phyloP scores from a whole-genome alignment of 225 moss, liverwort and hornwort genomes.

The Sphagnum tenellum region DNA sequence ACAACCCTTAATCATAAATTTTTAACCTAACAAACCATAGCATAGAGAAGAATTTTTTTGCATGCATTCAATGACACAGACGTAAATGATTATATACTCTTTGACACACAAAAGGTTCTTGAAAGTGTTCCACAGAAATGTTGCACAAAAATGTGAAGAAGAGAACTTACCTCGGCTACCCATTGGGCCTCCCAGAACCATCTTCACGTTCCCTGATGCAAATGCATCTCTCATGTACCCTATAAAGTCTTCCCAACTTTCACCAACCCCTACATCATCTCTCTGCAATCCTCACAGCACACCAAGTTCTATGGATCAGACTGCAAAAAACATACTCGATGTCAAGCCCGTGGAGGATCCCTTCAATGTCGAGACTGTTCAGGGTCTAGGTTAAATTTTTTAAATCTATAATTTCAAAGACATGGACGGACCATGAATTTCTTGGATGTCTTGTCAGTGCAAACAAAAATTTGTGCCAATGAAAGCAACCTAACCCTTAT shows the following conservation, averaged over 20 bases:
- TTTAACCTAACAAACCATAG: not conserved
- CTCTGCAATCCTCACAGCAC: constrained; percentile 30
- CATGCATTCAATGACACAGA: not conserved
- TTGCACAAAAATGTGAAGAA: constrained; percentile 8
- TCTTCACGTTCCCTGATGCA: constrained; percentile 57
- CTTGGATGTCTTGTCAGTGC: too few relatives aligned
- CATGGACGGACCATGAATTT: too few relatives aligned
- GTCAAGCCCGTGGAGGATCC: not conserved
- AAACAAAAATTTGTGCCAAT: too few relatives aligned
- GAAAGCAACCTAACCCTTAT: too few relatives aligned
- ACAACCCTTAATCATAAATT: not conserved
- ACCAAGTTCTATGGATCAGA: constrained; percentile 2
- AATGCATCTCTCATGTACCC: constrained; percentile 54
- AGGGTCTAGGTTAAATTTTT: too few relatives aligned
- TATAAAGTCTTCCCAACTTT: constrained; percentile 52
- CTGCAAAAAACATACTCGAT: not conserved
- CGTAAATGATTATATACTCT: not conserved
- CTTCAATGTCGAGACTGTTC: too few relatives aligned
- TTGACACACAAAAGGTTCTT: constrained; percentile 9
- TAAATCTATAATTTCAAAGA: too few relatives aligned
- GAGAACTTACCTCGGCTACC: constrained; percentile 30
- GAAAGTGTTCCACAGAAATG: constrained; percentile 5
- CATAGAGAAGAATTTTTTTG: not conserved
- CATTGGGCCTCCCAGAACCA: constrained; percentile 32
- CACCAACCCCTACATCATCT: constrained; percentile 70